Base-by-base conservation (phyloP, 2,329 filamentous ascomycete species). In the Aaosphaeria arxii region DNA sequence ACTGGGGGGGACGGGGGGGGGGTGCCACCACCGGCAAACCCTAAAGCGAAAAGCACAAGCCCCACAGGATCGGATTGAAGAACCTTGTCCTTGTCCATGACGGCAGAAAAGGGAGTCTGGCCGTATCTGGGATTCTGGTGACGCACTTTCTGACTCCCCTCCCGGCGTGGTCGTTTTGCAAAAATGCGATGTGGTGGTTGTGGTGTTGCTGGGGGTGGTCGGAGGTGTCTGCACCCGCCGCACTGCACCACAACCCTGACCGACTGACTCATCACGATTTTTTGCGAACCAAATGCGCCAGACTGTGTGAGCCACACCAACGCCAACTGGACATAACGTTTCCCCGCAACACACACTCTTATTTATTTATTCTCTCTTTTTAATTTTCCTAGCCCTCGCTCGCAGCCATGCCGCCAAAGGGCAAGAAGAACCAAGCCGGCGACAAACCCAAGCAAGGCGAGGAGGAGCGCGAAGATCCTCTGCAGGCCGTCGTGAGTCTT, bases 391-490 rank as follows among this genome's bases (percentile, higher is more conserved):
- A 9, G 33, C n/a, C n/a, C 33, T 36, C n/a, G 7, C 33, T 36
- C 39, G 39, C 24, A 43, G 31, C 45, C 6, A 79, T 79, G 77
- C 66, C 75, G 33, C 75, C 76, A 2, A 79, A 78, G 58, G 65
- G 64, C 42, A 74, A 74, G 51, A 78, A 75, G 56, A 69, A 64
- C 44, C 63, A 74, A 45, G 61, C 63, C 38, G 47, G 44, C 45
- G 61, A 66, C 30, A 67, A 67, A 53, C 50, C 59, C 45, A 74
- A 75, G 47, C 49, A 52, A 40, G 70, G 70, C 32, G 77, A 84
- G 38, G 82, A 84, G 52, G 77, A 82, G 64, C 76, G 79, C 49
- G 81, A 84, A 55, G 81, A 85, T 54, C 77, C 80, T 11, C 73
- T 86, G 31, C 82, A 85, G 72, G 83, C 83, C 42, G 81, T 86